These are phyloP conservation scores for Breynia disticha DNA, from an alignment of 441 rosid species.

Conservation along the genomic window DNA sequence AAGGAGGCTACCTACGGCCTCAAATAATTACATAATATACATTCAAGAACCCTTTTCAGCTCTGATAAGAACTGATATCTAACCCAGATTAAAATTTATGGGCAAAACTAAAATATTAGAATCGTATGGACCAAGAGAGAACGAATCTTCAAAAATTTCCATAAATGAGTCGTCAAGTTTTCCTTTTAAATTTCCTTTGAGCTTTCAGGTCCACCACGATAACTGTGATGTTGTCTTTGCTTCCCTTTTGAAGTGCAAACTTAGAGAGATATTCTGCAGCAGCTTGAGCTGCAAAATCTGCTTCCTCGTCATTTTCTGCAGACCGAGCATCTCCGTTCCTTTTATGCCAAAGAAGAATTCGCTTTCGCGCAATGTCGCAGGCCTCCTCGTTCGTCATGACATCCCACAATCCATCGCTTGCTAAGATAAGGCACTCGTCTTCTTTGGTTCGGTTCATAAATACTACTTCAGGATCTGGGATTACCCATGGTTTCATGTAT, in stretches of 20 bases:
- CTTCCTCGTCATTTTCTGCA: constrained; percentile 25
- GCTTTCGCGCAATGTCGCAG: constrained; percentile 48
- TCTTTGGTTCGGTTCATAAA: constrained; percentile 47
- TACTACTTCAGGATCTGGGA: constrained; percentile 56
- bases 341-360: constrained; percentile 55
- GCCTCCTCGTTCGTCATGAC: constrained; percentile 63
- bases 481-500: constrained; percentile 59
- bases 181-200: constrained; percentile 56
- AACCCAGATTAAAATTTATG: no score
- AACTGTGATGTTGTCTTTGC: constrained; percentile 53
- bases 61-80: no score
- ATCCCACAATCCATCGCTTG: constrained; percentile 71
- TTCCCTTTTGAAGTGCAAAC: constrained; percentile 54
- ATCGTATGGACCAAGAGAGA: no score
- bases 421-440: constrained; percentile 55
- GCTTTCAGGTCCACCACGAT: constrained; percentile 56
- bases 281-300: constrained; percentile 50
- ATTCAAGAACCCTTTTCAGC: no score
- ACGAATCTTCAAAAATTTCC: no score
- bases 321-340: constrained; percentile 14
- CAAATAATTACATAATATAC: no score
- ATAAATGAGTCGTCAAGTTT: constrained; percentile 12
- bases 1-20: no score
- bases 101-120: no score
- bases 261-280: constrained; percentile 54